These are phyloP conservation scores for Globisporangium rhizosaccharum DNA, from an alignment of 352 stramenopile genomes.

Conservation along the genomic window DNA sequence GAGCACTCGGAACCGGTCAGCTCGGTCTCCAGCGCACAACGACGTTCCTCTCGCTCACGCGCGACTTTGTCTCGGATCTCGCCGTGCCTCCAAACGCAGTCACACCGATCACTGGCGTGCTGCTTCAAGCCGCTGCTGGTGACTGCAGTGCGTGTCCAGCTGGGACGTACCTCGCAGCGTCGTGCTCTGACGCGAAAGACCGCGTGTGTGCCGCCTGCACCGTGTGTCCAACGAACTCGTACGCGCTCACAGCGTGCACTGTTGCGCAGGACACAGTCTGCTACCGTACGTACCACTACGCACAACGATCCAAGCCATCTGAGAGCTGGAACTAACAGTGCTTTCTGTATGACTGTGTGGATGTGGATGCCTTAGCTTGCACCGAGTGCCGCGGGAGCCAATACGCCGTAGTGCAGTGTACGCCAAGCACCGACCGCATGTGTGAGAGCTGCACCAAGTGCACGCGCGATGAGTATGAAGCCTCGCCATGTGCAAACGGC, in stretches of 20 bases:
- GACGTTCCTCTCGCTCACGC: slow-evolving; percentile 45
- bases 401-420: slow-evolving; percentile 38
- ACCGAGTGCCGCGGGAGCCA: slow-evolving; percentile 54
- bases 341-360: background rate
- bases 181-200: slow-evolving; percentile 56
- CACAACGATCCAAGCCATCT: no score
- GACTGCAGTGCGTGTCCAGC: slow-evolving; percentile 52
- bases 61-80: slow-evolving; percentile 43
- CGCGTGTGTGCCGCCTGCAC: slow-evolving; percentile 50
- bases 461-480: slow-evolving; percentile 67
- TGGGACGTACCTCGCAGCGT: slow-evolving; percentile 35
- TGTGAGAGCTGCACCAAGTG: slow-evolving; percentile 60
- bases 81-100: slow-evolving; percentile 32
- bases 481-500: slow-evolving; percentile 42
- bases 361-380: slow-evolving; percentile 30
- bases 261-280: slow-evolving; percentile 53
- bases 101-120: slow-evolving; percentile 10
- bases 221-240: slow-evolving; percentile 57
- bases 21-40: slow-evolving; percentile 36
- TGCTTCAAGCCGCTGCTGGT: slow-evolving; percentile 32
- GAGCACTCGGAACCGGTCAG: slow-evolving; percentile 32
- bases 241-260: slow-evolving; percentile 39
- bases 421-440: slow-evolving; percentile 48
- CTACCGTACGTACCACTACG: slow-evolving; percentile 41
- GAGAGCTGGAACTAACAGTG: background rate